phyloP scores from a whole-genome alignment of 176 grass and related monocot genomes.

The Eragrostis curvula region DNA sequence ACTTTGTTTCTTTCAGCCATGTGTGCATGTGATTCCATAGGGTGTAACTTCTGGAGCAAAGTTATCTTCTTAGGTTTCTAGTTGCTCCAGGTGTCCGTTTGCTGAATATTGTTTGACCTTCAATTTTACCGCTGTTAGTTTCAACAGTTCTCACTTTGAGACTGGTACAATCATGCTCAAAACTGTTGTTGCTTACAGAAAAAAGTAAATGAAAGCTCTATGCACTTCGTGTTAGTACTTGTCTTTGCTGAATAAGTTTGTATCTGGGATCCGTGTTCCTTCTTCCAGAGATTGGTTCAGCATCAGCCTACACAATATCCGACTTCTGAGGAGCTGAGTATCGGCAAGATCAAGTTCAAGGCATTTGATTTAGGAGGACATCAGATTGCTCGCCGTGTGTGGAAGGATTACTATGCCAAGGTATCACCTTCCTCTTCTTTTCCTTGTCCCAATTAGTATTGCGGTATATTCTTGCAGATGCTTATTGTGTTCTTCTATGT shows the following conservation, averaged over 20 bases:
- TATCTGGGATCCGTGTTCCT: slow-evolving; percentile 25
- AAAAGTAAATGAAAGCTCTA: not conserved
- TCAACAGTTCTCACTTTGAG: not conserved
- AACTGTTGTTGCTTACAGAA: slow-evolving; percentile 10
- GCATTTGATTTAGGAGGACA: slow-evolving; percentile 92
- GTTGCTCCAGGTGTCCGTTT: slow-evolving; percentile 6
- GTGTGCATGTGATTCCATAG: not conserved
- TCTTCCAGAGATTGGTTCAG: slow-evolving; percentile 84
- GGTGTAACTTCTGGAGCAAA: slow-evolving; percentile 1
- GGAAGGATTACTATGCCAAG: slow-evolving; percentile 99
- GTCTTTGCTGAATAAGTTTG: slow-evolving; percentile 23
- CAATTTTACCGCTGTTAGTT: slow-evolving; percentile 7
- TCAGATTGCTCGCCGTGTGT: slow-evolving; percentile 93
- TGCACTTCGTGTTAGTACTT: slow-evolving; percentile 1
- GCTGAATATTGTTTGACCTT: slow-evolving; percentile 7
- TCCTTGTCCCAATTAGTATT: slow-evolving; percentile 9
- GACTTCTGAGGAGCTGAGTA: slow-evolving; percentile 84
- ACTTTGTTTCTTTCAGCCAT: slow-evolving; percentile 28
- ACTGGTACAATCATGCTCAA: not conserved
- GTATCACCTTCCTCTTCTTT: slow-evolving; percentile 39
- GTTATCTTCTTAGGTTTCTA: slow-evolving; percentile 11
- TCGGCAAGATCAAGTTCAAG: slow-evolving; percentile 93
- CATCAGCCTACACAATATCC: slow-evolving; percentile 91
- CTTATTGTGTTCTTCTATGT: not conserved
- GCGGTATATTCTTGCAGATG: not conserved